phyloP scores from a whole-genome alignment of 2,329 filamentous ascomycete species.

The Colletotrichum graminicola region DNA sequence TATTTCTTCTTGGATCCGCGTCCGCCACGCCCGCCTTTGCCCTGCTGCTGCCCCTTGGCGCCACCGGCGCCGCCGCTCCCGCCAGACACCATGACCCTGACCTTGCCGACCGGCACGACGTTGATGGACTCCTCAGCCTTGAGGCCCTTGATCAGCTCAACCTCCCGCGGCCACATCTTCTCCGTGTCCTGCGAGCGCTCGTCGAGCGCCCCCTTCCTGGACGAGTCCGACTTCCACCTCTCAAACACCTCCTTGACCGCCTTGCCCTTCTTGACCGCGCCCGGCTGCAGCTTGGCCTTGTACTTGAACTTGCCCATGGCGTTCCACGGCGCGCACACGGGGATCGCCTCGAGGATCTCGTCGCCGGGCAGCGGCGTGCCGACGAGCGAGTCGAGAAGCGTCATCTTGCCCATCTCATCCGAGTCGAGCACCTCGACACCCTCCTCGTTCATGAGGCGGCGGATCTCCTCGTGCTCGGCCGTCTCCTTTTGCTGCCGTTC shows the following conservation, averaged over 20 bases:
- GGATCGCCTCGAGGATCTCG: conserved; percentile 78
- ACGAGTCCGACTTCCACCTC: conserved; percentile 78
- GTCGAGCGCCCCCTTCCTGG: conserved; percentile 70
- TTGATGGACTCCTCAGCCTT: conserved; percentile 88
- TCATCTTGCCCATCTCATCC: conserved; percentile 66
- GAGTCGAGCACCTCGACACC: conserved; percentile 71
- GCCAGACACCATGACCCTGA: conserved; percentile 81
- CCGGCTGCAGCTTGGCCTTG: conserved; percentile 94
- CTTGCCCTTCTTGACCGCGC: conserved; percentile 91
- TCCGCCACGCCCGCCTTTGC: conserved; percentile 51
- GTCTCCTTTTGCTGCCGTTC: conserved; percentile 80
- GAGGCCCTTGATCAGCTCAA: conserved; percentile 84
- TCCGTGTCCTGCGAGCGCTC: conserved; percentile 73
- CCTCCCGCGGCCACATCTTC: conserved; percentile 85
- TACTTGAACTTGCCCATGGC: conserved; percentile 83
- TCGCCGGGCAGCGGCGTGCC: conserved; percentile 85
- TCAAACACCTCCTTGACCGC: conserved; percentile 91
- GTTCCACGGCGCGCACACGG: conserved; percentile 74
- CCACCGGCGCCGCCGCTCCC: conserved; percentile 60
- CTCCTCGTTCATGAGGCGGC: conserved; percentile 70
- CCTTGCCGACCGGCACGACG: conserved; percentile 81
- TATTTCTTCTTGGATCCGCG: conserved; percentile 60
- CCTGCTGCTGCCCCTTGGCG: conserved; percentile 50
- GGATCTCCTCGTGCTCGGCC: conserved; percentile 80
- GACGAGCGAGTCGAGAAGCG: conserved; percentile 77